These are phyloP conservation scores for Blastomyces percursus DNA, from an alignment of 2,329 filamentous ascomycete genomes.

Conservation along the genomic window DNA sequence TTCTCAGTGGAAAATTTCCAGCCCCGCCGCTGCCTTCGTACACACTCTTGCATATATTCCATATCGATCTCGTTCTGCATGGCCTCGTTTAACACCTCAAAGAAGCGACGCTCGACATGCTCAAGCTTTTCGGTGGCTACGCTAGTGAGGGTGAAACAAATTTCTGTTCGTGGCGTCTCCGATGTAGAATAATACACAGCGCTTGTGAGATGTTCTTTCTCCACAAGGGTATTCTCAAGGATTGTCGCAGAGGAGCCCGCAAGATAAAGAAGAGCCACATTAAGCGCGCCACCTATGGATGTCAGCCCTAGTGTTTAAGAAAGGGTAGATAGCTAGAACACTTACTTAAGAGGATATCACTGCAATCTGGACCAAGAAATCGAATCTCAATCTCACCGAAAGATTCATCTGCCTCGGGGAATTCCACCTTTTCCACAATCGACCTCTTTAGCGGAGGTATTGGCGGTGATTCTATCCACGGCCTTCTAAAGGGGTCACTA, in stretches of 20 bases:
- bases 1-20: slow-evolving; percentile 75
- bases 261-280: slow-evolving; percentile 72
- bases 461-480: slow-evolving; percentile 82
- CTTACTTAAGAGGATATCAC: slow-evolving; percentile 50
- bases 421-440: slow-evolving; percentile 67
- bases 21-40: slow-evolving; percentile 68
- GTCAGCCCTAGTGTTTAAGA: slow-evolving; percentile 1
- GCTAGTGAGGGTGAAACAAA: slow-evolving; percentile 75
- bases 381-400: slow-evolving; percentile 76
- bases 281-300: slow-evolving; percentile 55
- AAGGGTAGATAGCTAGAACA: slow-evolving; percentile 10
- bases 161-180: slow-evolving; percentile 65
- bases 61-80: slow-evolving; percentile 70
- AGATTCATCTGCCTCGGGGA: slow-evolving; percentile 93
- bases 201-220: slow-evolving; percentile 84
- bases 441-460: slow-evolving; percentile 62
- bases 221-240: slow-evolving; percentile 82
- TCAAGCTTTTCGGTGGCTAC: slow-evolving; percentile 78
- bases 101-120: slow-evolving; percentile 73
- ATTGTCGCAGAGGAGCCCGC: slow-evolving; percentile 88
- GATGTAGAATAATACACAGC: slow-evolving; percentile 72
- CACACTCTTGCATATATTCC: slow-evolving; percentile 78
- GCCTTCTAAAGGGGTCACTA: slow-evolving; percentile 66
- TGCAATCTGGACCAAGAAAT: slow-evolving; percentile 77
- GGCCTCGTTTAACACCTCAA: slow-evolving; percentile 71